Evolutionary conservation across 163 green algal species (phyloP), one percentile per base, ranked within the genome.

Genomic region (Smithsoniella earleae): DNA sequence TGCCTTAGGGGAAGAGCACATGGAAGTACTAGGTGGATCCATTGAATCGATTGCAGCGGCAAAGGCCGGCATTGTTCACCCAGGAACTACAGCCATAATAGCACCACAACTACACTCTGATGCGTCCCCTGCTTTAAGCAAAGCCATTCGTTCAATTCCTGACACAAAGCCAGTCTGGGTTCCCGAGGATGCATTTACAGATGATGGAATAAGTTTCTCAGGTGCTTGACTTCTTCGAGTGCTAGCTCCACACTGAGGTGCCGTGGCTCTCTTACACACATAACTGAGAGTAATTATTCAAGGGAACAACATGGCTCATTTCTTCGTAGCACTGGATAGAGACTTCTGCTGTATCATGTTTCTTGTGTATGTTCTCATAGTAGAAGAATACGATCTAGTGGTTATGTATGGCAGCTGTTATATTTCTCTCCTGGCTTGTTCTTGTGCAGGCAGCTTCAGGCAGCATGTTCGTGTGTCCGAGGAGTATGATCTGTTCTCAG

Each of bases 51-150:
- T 97, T 20, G 87, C 89, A 3, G 46, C 64, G 1, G 87, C 89
- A 74, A 95, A 95, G 52, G 88, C 89, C 1, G 89, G 89, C 30
- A 93, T 95, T 46, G 79, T 91, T 77, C 88, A 89, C 76, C 13
- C 75, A 0, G 84, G 82, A 1, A 52, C 80, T 36, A 84, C 87
- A 3, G 78, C 85, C 20, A 79, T 96, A 30, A 22, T 96, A 3
- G 82, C 66, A 0, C 54, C 38, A 2, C 89, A 96, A 81, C 74
- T 77, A 2, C 69, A 90, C 33, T 36, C 54, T 2, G 81, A 82
- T 22, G 86, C 81, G 1, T 52, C 62, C 44, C 28, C 28, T 62
- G 73, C 27, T 75, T 69, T 69, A n/a, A 65, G 1, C 34, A 75
- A 3, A 34, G 79, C 28, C 10, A 28, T 3, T 72, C 77, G 44